Base-by-base conservation (phyloP, 768 basidiomycete species). In the Boletellus ananas region DNA sequence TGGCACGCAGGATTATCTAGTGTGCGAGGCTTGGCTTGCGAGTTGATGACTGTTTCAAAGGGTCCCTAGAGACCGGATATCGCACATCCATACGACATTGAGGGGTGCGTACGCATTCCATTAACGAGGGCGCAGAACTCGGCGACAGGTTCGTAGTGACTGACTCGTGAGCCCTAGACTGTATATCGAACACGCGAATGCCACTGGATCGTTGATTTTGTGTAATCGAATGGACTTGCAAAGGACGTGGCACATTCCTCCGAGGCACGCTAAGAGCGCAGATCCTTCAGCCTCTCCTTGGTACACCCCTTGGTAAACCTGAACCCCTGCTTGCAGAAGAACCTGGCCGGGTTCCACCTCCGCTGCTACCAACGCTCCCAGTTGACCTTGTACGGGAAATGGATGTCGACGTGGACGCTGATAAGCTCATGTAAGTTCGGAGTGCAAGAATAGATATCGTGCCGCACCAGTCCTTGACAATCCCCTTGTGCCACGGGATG, bases 401-500 rank as follows among this genome's bases (percentile, higher is more conserved):
- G 9, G 57, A 59, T 39, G 49, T n/a, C 16, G 56, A 54, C 21
- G 48, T 50, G 11, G 53, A 25, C 21, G 45, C 65, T 65, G 33
- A 20, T 2, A 4, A 34, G 25, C 14, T 33, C 38, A 25, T 31
- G 34, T 62, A 13, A 67, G 33, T 17, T 31, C 10, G 4, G 10
- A 42, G 37, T n/a, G 13, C 3, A 47, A 23, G 35, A 45, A 23
- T 25, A 14, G 23, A 23, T 9, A 36, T 43, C 16, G 21, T 36
- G 11, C 43, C 67, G 31, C 60, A 78, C 78, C 72, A 60, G 67
- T 59, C 53, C 68, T 71, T 25, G 72, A 55, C 58, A 23, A 60
- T 73, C 57, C 75, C 71, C 54, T 70, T 64, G 34, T 75, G 79
- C 50, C 81, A 78, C 72, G 66, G 21, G 66, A 58, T 3, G 66